A percentile compares a stretch with the other conserved stretches of the same genome.
phyloP scores from a whole-genome alignment of 805 yeast species.

The Metschnikowia peoriensis region DNA sequence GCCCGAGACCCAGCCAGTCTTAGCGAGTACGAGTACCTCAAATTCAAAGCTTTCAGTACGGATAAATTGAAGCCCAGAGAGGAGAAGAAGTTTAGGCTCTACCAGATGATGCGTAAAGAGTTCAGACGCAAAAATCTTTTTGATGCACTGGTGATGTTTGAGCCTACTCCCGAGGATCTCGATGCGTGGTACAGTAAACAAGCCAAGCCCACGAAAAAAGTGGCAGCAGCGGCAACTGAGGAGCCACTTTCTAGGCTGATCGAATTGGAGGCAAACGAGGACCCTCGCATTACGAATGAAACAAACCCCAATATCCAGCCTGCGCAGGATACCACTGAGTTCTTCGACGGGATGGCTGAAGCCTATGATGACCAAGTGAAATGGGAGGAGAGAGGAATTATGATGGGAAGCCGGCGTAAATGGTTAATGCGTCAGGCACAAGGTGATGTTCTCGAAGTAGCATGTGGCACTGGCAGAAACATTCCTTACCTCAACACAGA shows the following conservation, averaged over 20 bases:
- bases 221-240: conserved; percentile 24
- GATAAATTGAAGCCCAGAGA: conserved; percentile 66
- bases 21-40: conserved; percentile 62
- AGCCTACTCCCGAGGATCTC: conserved; percentile 42
- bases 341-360: conserved; percentile 74
- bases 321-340: conserved; percentile 76
- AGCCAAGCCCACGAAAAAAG: conserved; percentile 23
- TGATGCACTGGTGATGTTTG: conserved; percentile 33
- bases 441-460: conserved; percentile 92
- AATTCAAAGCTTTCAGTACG: conserved; percentile 56
- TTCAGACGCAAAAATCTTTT: conserved; percentile 39
- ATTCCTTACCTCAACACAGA: conserved; percentile 62
- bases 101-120: conserved; percentile 52
- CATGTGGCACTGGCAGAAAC: conserved; percentile 96
- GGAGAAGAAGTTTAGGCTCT: conserved; percentile 55
- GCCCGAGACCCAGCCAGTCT: conserved; percentile 33
- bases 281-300: conserved; percentile 29
- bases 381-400: conserved; percentile 63
- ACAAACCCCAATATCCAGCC: conserved; percentile 52
- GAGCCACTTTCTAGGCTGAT: conserved; percentile 5
- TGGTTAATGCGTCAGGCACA: conserved; percentile 74
- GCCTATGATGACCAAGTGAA: conserved; percentile 80
- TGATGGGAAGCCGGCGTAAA: conserved; percentile 64
- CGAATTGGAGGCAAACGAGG: conserved; percentile 13
- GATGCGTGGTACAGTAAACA: conserved; percentile 41